phyloP scores from a whole-genome alignment of 2,329 filamentous ascomycete genomes.

The Hypoxylon rubiginosum region DNA sequence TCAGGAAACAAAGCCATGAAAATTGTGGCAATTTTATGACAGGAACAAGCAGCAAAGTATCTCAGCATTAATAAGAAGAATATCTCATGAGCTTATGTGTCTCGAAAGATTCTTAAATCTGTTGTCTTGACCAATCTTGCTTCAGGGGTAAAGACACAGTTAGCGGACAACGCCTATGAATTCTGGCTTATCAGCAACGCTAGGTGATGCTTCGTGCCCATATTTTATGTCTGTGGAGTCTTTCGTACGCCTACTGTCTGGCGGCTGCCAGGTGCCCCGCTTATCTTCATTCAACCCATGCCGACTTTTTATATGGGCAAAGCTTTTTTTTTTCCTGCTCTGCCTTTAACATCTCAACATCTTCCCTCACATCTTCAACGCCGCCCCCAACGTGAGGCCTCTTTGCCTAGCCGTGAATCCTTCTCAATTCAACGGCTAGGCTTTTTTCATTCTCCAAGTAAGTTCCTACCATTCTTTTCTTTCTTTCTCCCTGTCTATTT shows the following conservation, averaged over 20 bases:
- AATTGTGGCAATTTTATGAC: conserved; percentile 12
- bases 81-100: background rate
- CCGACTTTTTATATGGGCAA: conserved; percentile 17
- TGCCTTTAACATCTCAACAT: conserved; percentile 2
- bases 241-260: background rate
- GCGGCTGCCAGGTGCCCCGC: conserved; percentile 12
- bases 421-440: background rate
- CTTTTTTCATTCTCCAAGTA: conserved; percentile 16
- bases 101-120: background rate
- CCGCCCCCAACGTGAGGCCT: background rate
- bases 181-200: background rate
- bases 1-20: conserved; percentile 16
- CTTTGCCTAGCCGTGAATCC: background rate
- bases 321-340: conserved; percentile 17
- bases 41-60: conserved; percentile 19
- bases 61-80: conserved; percentile 24
- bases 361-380: conserved; percentile 5
- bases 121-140: background rate
- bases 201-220: background rate
- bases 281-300: conserved; percentile 10
- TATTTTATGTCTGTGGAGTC: background rate
- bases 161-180: no score
- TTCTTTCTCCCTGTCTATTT: background rate
- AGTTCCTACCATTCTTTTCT: background rate
- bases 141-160: background rate